Percentiles rank a stretch among this genome's conserved stretches.
phyloP scores from a whole-genome alignment of 2,329 filamentous ascomycete genomes.

The Cladosporium sp. region DNA sequence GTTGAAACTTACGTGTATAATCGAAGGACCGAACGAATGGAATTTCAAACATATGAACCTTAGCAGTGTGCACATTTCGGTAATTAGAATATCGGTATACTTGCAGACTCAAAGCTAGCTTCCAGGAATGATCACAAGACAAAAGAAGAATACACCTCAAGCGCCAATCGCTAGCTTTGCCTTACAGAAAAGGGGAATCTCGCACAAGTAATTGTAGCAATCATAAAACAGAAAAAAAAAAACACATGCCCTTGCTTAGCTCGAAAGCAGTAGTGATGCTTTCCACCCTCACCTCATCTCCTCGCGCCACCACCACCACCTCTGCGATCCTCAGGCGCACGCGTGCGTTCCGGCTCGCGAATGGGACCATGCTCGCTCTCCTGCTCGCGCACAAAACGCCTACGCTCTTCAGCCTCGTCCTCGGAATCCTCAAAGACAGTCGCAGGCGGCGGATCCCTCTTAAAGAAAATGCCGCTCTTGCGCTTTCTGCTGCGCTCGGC shows the following conservation, averaged over 20 bases:
- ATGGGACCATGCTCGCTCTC: neutral
- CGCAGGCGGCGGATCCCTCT: constrained; percentile 38
- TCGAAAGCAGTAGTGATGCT: neutral
- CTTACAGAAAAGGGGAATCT: constrained; percentile 1
- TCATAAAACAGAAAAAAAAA: neutral
- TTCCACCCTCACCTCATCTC: neutral
- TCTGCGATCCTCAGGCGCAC: constrained; percentile 6
- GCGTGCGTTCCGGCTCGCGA: constrained; percentile 6
- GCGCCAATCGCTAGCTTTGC: constrained; percentile 1
- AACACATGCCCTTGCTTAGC: too few relatives aligned
- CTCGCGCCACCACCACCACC: constrained; percentile 5
- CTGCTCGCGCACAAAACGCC: constrained; percentile 12
- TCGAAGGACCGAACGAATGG: too few relatives aligned
- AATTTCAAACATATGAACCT: too few relatives aligned
- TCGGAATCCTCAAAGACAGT: constrained; percentile 46
- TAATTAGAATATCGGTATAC: too few relatives aligned
- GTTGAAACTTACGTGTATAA: too few relatives aligned
- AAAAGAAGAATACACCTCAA: neutral
- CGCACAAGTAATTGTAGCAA: neutral
- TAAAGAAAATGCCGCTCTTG: constrained; percentile 29
- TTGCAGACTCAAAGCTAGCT: too few relatives aligned
- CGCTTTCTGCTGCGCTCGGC: constrained; percentile 32
- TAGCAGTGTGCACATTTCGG: too few relatives aligned
- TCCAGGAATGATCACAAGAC: neutral
- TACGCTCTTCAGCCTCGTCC: constrained; percentile 31